Base-by-base conservation (phyloP, 768 basidiomycete genomes). In the Cubamyces sp. region DNA sequence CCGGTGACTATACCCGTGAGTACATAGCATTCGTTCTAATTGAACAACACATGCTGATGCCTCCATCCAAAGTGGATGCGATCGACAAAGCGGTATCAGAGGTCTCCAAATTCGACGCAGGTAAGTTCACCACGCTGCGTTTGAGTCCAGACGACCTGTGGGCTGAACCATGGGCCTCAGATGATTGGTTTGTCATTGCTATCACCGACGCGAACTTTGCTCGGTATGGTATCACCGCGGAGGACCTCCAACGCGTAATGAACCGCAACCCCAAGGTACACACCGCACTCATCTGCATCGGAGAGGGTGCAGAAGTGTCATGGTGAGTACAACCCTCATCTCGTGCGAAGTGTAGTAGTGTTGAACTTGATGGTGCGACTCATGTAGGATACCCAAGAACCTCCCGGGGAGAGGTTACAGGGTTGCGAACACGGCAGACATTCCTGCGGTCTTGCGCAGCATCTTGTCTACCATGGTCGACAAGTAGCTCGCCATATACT, bases 131-230 rank as follows among this genome's bases (percentile, higher is more conserved):
- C 49, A 26, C 48, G 21, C 14, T 12, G 25, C 23, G 47, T 26
- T 5, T 21, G 34, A 19, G 30, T n/a, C 2, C 15, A 23, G 15
- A 42, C 21, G 18, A 41, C 16, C 9, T 39, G 54, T 16, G 14
- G 34, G 16, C 28, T 43, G 28, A 48, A 19, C n/a, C 14, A 45
- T 6, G n/a, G 40, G 1, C 18, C 49, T 1, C 58, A 85, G 87
- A 89, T 65, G 87, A 88, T 60, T 87, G 85, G 84, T 87, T 87
- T 69, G 86, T 88, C 18, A 87, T 89, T 61, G 82, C 85, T 4
- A 82, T 89, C 49, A 87, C 87, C 76, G 87, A 89, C 68, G 87
- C 87, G 8, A 89, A 88, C 72, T 88, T 88, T 61, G 81, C 77
- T 23, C 77, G 86, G 42, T 89, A 89, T 69, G 73, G 77, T 52